Conservation (phyloP, 257 asterid genomes). For the Lycium barbarum region DNA sequence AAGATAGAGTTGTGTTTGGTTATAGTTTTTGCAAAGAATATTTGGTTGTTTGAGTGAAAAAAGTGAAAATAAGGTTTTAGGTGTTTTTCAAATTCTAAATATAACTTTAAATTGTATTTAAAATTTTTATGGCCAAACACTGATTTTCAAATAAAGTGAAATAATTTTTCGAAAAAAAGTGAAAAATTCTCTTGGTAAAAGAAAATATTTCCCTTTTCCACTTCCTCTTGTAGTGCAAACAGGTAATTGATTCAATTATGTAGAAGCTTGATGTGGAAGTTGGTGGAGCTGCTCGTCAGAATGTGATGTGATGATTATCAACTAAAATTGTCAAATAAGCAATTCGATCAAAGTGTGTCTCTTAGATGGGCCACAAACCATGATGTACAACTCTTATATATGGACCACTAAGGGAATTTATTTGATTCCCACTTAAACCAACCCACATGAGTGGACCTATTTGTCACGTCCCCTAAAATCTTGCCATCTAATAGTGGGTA, state of each 20-base stretch:
- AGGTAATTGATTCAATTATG: not conserved
- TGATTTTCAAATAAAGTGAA: too few relatives aligned
- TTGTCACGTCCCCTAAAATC: not conserved
- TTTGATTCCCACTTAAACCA: not conserved
- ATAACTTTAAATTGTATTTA: too few relatives aligned
- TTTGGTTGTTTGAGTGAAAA: too few relatives aligned
- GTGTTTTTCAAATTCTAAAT: too few relatives aligned
- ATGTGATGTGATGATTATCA: conserved; percentile 26
- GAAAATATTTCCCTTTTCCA: too few relatives aligned
- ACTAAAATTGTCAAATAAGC: not conserved
- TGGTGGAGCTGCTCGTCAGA: conserved; percentile 7
- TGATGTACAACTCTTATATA: not conserved
- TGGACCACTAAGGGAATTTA: conserved; percentile 13
- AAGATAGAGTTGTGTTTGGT: too few relatives aligned
- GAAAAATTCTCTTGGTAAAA: too few relatives aligned
- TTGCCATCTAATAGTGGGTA: too few relatives aligned
- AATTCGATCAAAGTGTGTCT: not conserved
- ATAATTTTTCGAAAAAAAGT: too few relatives aligned
- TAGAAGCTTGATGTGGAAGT: conserved; percentile 18
- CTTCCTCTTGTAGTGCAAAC: not conserved
- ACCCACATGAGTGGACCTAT: not conserved
- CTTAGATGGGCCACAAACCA: not conserved
- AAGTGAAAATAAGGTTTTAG: too few relatives aligned
- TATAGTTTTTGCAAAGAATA: too few relatives aligned
- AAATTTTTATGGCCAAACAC: too few relatives aligned